These are phyloP conservation scores for Rosa multiflora DNA, from an alignment of 306 rosid genomes.

Conservation along the genomic window DNA sequence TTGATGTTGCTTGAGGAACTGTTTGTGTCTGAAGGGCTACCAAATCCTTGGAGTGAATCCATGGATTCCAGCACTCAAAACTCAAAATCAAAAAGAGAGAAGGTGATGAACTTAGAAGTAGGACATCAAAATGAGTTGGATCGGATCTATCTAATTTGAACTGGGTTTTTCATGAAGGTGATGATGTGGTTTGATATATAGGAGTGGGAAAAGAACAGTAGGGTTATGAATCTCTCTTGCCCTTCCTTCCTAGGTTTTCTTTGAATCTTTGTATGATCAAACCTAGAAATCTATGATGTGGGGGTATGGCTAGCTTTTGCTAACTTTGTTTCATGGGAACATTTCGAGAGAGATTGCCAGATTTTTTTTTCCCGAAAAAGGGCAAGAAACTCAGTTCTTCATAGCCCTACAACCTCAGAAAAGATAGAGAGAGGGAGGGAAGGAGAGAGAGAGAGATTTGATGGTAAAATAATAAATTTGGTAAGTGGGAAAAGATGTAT, in stretches of 20 bases:
- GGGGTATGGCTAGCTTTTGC: conserved; percentile 28
- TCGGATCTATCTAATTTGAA: background rate
- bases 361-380: conserved; percentile 22
- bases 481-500: conserved; percentile 23
- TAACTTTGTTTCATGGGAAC: conserved; percentile 31
- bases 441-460: background rate
- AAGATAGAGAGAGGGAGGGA: background rate
- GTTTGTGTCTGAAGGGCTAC: conserved; percentile 30
- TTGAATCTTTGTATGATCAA: conserved; percentile 49
- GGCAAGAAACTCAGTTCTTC: conserved; percentile 29
- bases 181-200: conserved; percentile 16
- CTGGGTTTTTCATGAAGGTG: background rate
- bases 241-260: conserved; percentile 25
- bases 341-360: conserved; percentile 30
- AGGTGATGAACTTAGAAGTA: background rate
- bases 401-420: background rate
- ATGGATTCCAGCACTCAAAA: conserved; percentile 18
- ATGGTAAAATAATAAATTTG: conserved; percentile 1
- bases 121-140: background rate
- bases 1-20: conserved; percentile 11
- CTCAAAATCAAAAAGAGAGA: background rate
- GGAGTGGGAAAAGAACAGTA: conserved; percentile 38
- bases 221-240: background rate
- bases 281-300: conserved; percentile 38
- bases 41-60: conserved; percentile 56